Evolutionary conservation across 257 asterid species (phyloP).

Genomic region (Penstemon eatonii): DNA sequence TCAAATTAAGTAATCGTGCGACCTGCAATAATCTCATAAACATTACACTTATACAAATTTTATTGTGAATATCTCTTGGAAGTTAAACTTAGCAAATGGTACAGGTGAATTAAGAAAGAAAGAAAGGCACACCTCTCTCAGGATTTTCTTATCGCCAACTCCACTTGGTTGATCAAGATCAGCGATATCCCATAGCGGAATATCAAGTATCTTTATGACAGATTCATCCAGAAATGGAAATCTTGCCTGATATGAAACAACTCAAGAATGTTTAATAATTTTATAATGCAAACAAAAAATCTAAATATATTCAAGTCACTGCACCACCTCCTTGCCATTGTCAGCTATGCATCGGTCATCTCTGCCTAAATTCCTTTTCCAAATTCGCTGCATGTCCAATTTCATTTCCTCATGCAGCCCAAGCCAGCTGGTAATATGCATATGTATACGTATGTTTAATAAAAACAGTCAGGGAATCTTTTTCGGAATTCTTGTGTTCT

Average conservation of each 20-base stretch:
- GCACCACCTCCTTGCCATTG: conserved; percentile 82
- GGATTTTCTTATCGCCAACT: conserved; percentile 79
- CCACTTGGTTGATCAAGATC: conserved; percentile 92
- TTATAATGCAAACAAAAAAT: conserved; percentile 12
- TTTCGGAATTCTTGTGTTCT: not conserved
- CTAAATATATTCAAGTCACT: conserved; percentile 10
- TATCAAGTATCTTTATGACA: conserved; percentile 80
- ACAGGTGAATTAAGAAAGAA: not conserved
- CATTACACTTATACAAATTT: not conserved
- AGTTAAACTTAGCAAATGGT: not conserved
- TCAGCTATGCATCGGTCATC: conserved; percentile 94
- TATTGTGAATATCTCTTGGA: not conserved
- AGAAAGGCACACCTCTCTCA: conserved; percentile 64
- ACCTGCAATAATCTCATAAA: conserved; percentile 45
- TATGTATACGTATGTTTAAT: conserved; percentile 3
- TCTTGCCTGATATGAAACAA: conserved; percentile 58
- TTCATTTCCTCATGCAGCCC: conserved; percentile 92
- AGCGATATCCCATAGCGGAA: conserved; percentile 91
- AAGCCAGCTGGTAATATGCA: conserved; percentile 59
- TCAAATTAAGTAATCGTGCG: conserved; percentile 76
- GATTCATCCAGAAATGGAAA: conserved; percentile 95
- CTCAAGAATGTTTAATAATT: conserved; percentile 2
- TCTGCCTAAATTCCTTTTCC: conserved; percentile 98
- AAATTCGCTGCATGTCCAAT: conserved; percentile 91
- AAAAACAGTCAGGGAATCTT: not conserved